Percentiles rank a stretch among this genome's conserved stretches.
phyloP scores from a whole-genome alignment of 805 yeast genomes.

The Spathaspora girioi region DNA sequence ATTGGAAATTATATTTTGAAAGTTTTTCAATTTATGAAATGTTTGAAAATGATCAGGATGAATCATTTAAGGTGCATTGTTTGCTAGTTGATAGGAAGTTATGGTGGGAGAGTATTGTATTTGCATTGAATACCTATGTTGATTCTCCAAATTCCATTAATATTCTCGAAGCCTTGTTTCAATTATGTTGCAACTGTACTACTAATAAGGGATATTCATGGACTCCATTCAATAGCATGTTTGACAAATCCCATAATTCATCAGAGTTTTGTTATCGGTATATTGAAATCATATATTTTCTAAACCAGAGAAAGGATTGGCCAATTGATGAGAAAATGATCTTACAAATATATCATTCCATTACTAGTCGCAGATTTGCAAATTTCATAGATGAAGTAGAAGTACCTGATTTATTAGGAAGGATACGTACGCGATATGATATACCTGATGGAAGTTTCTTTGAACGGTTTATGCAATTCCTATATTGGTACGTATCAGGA shows the following conservation, averaged over 20 bases:
- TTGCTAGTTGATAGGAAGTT: constrained; percentile 5
- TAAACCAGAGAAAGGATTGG: constrained; percentile 26
- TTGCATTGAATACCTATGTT: constrained; percentile 10
- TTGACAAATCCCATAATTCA: constrained; percentile 1
- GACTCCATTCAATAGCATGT: constrained; percentile 3
- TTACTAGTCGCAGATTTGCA: constrained; percentile 30
- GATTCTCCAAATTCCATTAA: neutral
- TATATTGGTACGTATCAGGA: constrained; percentile 29
- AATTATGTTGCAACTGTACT: constrained; percentile 1
- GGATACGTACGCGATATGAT: constrained; percentile 21
- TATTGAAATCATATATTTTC: constrained; percentile 23
- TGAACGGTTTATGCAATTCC: constrained; percentile 33
- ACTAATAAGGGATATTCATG: constrained; percentile 2
- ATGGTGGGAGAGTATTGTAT: constrained; percentile 23
- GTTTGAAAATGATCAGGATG: neutral
- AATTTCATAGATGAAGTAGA: constrained; percentile 33
- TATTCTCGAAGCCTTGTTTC: constrained; percentile 7
- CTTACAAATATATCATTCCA: constrained; percentile 22
- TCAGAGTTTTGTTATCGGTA: constrained; percentile 18
- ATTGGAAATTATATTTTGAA: constrained; percentile 20
- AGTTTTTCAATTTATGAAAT: constrained; percentile 8
- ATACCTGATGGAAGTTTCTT: constrained; percentile 28
- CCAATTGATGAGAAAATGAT: constrained; percentile 33
- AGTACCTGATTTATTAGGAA: constrained; percentile 19
- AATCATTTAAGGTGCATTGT: constrained; percentile 14